Base-by-base conservation (phyloP, 208 protist species). In the Trypanosoma vivax region DNA sequence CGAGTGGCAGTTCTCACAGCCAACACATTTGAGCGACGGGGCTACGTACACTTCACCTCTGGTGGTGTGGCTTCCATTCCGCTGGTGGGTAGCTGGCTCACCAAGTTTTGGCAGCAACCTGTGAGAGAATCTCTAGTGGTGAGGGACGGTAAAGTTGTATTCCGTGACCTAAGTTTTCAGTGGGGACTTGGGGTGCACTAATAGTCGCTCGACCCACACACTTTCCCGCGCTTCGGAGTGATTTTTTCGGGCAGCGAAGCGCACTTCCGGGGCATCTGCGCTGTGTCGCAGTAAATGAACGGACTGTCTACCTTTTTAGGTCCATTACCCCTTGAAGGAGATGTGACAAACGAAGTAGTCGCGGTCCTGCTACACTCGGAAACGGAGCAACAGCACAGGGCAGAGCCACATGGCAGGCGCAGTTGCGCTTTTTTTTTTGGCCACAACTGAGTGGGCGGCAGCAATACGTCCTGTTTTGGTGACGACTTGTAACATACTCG, bases 41-140 rank as follows among this genome's bases (percentile, higher is more conserved):
- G 85, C 19, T 82, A 84, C 56, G 71, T 77, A 60, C 79, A 85
- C n/a, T 57, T 89, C 25, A 37, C 81, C 2, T 56, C 73, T 16
- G 70, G 70, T 23, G 66, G 65, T 9, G 42, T 77, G 7, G 35
- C 60, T 5, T 48, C 49, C 4, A 30, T 87, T 11, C 85, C 78
- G 2, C n/a, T 81, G 4, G 25, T 93, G 45, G 79, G 81, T 11
- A 63, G 68, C 25, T 76, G 58, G 60, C 5, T 83, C 3, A 79
- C 81, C 19, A 75, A 49, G 13, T 78, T 90, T 42, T 69, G 64
- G 21, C 81, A 93, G 41, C 52, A 74, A 33, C 59, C 38, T 2
- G 75, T 93, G 55, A 52, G 65, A 10, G 85, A 90, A 66, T 77
- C 54, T 13, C 47, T 93, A 2, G 85, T 93, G 24, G 74, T 93